phyloP scores from a whole-genome alignment of 306 rosid genomes.

The Dalbergia cochinchinensis region DNA sequence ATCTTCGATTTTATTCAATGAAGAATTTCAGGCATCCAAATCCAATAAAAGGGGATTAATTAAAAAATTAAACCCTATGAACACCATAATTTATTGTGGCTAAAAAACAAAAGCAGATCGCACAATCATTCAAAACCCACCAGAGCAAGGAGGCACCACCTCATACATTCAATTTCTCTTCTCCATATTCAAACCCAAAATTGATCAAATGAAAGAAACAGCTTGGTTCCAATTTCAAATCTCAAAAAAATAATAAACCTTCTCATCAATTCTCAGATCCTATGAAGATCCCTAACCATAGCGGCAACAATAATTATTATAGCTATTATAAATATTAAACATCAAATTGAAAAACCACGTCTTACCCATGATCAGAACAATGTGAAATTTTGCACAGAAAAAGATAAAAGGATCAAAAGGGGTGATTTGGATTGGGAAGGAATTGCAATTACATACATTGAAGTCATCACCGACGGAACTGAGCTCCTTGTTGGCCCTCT shows the following conservation, averaged over 20 bases:
- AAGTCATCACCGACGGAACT: constrained; percentile 75
- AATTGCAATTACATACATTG: constrained; percentile 48
- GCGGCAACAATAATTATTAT: neutral
- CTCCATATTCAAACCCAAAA: neutral
- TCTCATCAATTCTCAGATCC: constrained; percentile 24
- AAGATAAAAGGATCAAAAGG: neutral
- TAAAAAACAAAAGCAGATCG: neutral
- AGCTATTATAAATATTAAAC: neutral
- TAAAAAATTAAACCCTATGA: neutral
- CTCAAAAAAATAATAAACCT: neutral
- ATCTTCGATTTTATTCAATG: neutral
- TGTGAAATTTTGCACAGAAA: neutral
- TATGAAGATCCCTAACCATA: neutral
- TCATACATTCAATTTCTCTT: neutral
- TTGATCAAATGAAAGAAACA: neutral
- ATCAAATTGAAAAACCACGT: neutral
- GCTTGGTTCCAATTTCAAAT: constrained; percentile 21
- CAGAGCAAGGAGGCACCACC: neutral
- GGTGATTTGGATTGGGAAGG: too few species aligned
- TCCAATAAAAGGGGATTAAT: neutral
- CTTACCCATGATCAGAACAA: neutral
- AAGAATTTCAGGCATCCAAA: neutral
- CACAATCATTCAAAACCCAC: neutral
- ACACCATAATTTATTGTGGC: neutral
- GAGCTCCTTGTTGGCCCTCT: constrained; percentile 72